Conservation (phyloP, 106 monocot species). For the Alisma plantagoaquatica region DNA sequence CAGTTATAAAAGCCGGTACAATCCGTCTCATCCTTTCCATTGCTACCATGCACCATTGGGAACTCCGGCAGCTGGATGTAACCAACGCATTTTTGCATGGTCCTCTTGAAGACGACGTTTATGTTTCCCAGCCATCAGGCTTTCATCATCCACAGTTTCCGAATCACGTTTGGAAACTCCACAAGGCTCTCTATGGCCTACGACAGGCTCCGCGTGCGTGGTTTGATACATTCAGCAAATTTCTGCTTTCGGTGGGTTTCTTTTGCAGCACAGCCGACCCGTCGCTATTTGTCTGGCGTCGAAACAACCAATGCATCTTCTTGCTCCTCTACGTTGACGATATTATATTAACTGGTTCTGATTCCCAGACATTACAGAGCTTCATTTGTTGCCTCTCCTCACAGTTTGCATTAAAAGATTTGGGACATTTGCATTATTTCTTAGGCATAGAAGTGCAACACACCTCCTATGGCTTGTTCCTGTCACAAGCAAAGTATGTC, state of each 20-base stretch:
- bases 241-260: not conserved
- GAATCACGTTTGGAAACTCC: not conserved
- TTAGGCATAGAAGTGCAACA: not conserved
- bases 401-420: not conserved
- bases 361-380: not conserved
- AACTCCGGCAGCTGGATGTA: not conserved
- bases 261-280: not conserved
- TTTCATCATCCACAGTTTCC: not conserved
- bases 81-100: conserved; percentile 3
- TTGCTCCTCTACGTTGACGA: not conserved
- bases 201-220: not conserved
- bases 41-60: not conserved
- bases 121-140: not conserved
- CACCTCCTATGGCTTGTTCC: not conserved
- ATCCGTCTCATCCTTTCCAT: not conserved
- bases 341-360: not conserved
- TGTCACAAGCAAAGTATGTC: not conserved
- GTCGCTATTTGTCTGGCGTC: not conserved
- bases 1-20: not conserved
- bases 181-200: conserved; percentile 1
- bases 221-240: not conserved
- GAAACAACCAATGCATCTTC: not conserved
- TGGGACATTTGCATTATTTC: not conserved
- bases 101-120: not conserved
- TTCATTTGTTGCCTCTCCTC: not conserved